Conservation (phyloP, 192 early-diverging fungal species). For the Backusella luteola region DNA sequence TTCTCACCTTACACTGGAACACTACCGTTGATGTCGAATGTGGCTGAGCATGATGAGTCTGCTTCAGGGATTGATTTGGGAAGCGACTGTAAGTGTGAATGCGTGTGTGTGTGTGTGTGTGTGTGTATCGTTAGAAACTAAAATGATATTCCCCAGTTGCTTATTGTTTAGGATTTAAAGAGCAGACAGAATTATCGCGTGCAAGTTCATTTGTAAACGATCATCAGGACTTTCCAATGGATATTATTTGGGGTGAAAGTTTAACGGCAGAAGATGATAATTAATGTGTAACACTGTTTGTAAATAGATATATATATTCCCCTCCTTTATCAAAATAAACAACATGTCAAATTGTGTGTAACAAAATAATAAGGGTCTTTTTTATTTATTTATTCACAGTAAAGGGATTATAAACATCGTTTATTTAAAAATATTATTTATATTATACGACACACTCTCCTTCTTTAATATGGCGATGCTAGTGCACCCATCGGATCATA, state of each 20-base stretch:
- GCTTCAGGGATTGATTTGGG: conserved; percentile 33
- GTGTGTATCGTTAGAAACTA: neutral
- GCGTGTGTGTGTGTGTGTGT: neutral
- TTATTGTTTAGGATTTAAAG: conserved; percentile 35
- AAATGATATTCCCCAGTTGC: conserved; percentile 11
- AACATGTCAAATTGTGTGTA: neutral
- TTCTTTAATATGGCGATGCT: conserved; percentile 30
- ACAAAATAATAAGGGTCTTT: neutral
- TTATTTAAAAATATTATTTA: no score
- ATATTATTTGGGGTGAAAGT: conserved; percentile 30
- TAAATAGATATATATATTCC: neutral
- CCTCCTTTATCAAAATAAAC: neutral
- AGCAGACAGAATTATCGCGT: conserved; percentile 15
- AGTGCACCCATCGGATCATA: conserved; percentile 80
- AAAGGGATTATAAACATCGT: neutral
- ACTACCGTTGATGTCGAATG: conserved; percentile 18
- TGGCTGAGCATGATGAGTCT: neutral
- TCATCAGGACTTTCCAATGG: conserved; percentile 15
- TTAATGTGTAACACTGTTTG: neutral
- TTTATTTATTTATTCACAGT: neutral
- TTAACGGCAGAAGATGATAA: conserved; percentile 18
- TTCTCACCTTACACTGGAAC: conserved; percentile 29
- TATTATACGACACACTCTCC: neutral
- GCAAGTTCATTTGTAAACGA: conserved; percentile 4
- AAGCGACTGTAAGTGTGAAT: conserved; percentile 34